Evolutionary conservation across 495 filamentous ascomycete genomes (phyloP), one percentile per base, ranked within the genome.

Genomic region (Hypoxylon rickii): DNA sequence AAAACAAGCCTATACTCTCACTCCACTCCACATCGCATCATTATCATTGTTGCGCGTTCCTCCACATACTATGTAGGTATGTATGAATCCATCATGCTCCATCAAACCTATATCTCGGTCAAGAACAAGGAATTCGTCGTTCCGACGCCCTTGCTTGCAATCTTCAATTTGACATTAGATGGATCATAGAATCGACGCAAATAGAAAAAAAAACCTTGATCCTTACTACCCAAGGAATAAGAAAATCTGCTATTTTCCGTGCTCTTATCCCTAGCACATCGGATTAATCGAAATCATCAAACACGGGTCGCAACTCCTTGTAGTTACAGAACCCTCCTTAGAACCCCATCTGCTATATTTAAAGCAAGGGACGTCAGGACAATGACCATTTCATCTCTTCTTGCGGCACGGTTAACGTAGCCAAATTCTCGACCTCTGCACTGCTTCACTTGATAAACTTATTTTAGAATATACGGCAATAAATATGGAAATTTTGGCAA

Each of bases 341-440:
- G 10, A 48, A 42, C 16, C 16, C 26, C 24, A 40, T 39, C 40
- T 51, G n/a, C 55, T 58, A 52, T 58, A 29, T 29, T 29, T 29
- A 29, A 29, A 29, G 24, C 24, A 29, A 29, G 24, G 24, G 24
- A 29, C 24, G 10, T 4, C 4, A 10, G 24, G 10, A 29, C 24
- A 10, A 29, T 4, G 24, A n/a, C n/a, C n/a, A n/a, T n/a, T n/a
- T n/a, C n/a, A n/a, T n/a, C n/a, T n/a, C n/a, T n/a, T n/a, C n/a
- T n/a, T n/a, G n/a, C n/a, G n/a, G n/a, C n/a, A n/a, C n/a, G n/a
- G n/a, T n/a, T n/a, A n/a, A n/a, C n/a, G n/a, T n/a, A n/a, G n/a
- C n/a, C n/a, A n/a, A n/a, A n/a, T n/a, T n/a, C n/a, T n/a, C n/a
- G n/a, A n/a, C n/a, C n/a, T n/a, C n/a, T n/a, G n/a, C 24, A 10